phyloP scores from a whole-genome alignment of 257 asterid genomes.

The Orobanche coerulescens region DNA sequence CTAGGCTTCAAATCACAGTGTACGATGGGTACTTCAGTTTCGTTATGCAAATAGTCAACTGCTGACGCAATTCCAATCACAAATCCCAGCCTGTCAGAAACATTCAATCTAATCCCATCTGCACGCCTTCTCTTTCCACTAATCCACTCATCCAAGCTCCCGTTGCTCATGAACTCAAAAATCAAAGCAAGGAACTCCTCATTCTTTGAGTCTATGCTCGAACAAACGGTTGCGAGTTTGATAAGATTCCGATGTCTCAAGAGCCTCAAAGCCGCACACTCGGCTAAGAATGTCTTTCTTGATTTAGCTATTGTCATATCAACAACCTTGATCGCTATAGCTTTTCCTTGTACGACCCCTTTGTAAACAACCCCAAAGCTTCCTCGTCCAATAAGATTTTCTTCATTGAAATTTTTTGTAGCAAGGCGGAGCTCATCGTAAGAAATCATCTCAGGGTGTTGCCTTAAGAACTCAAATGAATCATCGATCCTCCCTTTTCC shows the following conservation, averaged over 20 bases:
- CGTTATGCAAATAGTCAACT: conserved; percentile 46
- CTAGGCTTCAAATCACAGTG: conserved; percentile 62
- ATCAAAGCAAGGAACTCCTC: conserved; percentile 47
- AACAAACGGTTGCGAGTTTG: conserved; percentile 41
- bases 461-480: conserved; percentile 15
- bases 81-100: conserved; percentile 29
- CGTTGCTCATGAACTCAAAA: conserved; percentile 51
- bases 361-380: conserved; percentile 49
- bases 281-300: conserved; percentile 35
- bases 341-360: conserved; percentile 33
- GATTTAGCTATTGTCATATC: conserved; percentile 22
- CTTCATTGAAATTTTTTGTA: conserved; percentile 36
- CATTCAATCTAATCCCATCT: conserved; percentile 18
- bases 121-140: conserved; percentile 28
- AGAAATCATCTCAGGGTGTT: conserved; percentile 32
- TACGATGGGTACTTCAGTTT: conserved; percentile 33
- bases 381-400: conserved; percentile 46
- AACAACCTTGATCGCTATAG: conserved; percentile 46
- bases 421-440: conserved; percentile 45
- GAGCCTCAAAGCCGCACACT: conserved; percentile 43
- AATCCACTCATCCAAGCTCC: conserved; percentile 62
- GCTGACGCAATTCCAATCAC: conserved; percentile 47
- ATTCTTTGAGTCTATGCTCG: conserved; percentile 36
- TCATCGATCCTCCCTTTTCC: conserved; percentile 18
- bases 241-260: conserved; percentile 55